Conservation (phyloP, 805 yeast genomes). For the Lipomyces lipofer region DNA sequence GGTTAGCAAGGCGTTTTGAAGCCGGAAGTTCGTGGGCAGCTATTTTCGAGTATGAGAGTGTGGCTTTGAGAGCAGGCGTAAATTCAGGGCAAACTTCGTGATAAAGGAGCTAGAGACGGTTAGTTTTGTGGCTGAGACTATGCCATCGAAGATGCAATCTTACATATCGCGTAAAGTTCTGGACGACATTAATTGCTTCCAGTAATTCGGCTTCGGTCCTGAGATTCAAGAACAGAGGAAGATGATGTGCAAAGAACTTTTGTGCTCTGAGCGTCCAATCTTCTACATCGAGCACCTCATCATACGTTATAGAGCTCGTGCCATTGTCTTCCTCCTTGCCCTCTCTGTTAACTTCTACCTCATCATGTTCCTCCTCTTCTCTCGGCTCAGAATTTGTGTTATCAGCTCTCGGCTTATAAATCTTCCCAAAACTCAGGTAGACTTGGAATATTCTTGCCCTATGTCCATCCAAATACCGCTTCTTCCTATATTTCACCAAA, state of each 20-base stretch:
- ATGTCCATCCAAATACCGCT: conserved; percentile 9
- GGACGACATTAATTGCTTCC: conserved; percentile 10
- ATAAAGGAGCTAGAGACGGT: background rate
- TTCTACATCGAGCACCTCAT: conserved; percentile 2
- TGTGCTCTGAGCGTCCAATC: background rate
- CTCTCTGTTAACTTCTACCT: background rate
- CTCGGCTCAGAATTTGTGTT: background rate
- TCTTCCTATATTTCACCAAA: background rate
- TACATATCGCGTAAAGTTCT: conserved; percentile 12
- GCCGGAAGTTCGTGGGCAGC: conserved; percentile 10
- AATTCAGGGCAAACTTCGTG: conserved; percentile 18
- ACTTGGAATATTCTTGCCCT: background rate
- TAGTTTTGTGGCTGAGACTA: background rate
- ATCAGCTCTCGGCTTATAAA: conserved; percentile 1
- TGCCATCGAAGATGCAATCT: background rate
- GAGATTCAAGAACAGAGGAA: background rate
- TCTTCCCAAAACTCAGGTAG: conserved; percentile 3
- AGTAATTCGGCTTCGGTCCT: background rate
- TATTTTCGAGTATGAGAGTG: background rate
- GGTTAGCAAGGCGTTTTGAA: background rate
- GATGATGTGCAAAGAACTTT: conserved; percentile 7
- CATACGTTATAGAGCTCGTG: background rate
- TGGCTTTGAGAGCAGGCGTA: conserved; percentile 1
- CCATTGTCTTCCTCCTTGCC: background rate
- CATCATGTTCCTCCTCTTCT: background rate